Percentiles rank a stretch among this genome's conserved stretches.
phyloP scores from a whole-genome alignment of 129 eudicot genomes.

The Ambrosia artemisiifolia region DNA sequence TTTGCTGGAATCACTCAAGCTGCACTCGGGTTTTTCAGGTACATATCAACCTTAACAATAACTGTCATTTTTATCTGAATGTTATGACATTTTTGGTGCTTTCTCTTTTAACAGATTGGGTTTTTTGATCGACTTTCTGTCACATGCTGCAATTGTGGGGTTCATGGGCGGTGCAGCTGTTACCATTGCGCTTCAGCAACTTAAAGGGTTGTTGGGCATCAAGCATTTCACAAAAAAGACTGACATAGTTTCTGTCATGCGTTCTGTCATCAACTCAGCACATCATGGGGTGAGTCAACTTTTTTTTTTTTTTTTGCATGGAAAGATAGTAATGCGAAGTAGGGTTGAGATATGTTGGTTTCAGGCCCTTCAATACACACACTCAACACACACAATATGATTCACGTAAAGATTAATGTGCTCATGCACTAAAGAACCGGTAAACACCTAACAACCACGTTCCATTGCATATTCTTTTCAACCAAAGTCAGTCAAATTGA shows the following conservation, averaged over 20 bases:
- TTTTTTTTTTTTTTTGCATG: not conserved
- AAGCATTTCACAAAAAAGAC: constrained; percentile 64
- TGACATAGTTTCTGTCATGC: constrained; percentile 67
- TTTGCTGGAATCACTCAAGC: constrained; percentile 76
- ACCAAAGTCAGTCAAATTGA: too few relatives aligned
- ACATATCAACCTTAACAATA: not conserved
- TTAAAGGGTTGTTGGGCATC: constrained; percentile 71
- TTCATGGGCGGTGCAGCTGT: constrained; percentile 90
- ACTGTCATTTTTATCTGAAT: not conserved
- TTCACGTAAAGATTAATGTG: too few relatives aligned
- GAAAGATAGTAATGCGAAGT: too few relatives aligned
- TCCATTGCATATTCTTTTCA: too few relatives aligned
- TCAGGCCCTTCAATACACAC: too few relatives aligned
- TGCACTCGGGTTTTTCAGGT: constrained; percentile 73
- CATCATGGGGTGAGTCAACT: constrained; percentile 57
- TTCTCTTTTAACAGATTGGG: constrained; percentile 54
- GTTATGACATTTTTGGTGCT: constrained; percentile 1
- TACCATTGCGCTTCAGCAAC: constrained; percentile 74
- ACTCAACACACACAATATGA: too few relatives aligned
- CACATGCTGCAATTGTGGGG: constrained; percentile 90
- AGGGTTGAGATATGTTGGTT: too few relatives aligned
- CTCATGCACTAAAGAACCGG: too few relatives aligned
- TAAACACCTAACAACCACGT: too few relatives aligned
- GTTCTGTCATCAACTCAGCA: constrained; percentile 39
- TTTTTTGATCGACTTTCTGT: constrained; percentile 73